Evolutionary conservation across 2,329 filamentous ascomycete genomes (phyloP).

Genomic region (Hymenoscyphus fraxineus): DNA sequence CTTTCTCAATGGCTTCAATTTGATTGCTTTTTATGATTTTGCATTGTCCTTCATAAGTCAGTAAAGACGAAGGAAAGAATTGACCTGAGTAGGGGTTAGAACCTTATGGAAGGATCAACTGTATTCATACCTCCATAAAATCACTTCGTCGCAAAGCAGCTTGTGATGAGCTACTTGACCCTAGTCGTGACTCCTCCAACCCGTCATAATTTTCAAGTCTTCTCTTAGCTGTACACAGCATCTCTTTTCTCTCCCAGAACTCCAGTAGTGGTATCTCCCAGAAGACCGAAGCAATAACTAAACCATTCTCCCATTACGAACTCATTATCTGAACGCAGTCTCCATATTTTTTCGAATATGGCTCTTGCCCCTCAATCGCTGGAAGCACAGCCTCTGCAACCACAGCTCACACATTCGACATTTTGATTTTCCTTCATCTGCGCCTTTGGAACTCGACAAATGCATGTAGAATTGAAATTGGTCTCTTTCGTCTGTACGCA

Average conservation of each 20-base stretch:
- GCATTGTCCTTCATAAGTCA: background rate
- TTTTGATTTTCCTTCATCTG: conserved; percentile 87
- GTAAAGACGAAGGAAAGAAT: background rate
- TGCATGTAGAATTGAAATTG: conserved; percentile 96
- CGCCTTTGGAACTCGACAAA: conserved; percentile 88
- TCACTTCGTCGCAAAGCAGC: background rate
- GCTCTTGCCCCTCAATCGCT: conserved; percentile 55
- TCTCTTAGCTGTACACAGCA: background rate
- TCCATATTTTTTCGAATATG: background rate
- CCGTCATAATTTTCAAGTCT: background rate
- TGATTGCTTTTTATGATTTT: background rate
- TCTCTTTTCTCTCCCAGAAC: conserved; percentile 12
- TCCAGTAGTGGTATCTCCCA: conserved; percentile 28
- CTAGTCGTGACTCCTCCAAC: background rate
- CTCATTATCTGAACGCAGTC: background rate
- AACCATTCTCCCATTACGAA: background rate
- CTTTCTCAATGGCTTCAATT: background rate
- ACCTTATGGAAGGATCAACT: background rate
- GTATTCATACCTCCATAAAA: background rate
- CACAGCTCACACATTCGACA: conserved; percentile 92
- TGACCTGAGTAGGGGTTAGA: background rate
- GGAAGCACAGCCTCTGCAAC: conserved; percentile 85
- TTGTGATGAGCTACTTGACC: background rate
- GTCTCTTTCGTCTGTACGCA: conserved; percentile 99
- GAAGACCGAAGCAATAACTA: conserved; percentile 3